Base-by-base conservation (phyloP, 371 early-diverging fungal genomes). In the Chytridiales sp. region DNA sequence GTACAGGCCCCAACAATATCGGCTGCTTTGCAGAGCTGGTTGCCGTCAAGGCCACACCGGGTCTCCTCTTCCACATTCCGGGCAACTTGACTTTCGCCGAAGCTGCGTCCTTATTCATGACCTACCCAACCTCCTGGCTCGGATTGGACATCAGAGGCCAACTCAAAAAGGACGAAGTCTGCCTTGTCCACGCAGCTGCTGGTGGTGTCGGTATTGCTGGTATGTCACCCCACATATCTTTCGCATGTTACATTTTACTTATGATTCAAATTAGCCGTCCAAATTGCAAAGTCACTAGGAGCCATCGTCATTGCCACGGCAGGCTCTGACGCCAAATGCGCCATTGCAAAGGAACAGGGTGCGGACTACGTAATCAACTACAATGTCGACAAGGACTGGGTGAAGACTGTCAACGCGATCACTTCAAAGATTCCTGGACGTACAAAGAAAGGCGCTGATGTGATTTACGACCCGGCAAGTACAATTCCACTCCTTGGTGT, bases 221-320 rank as follows among this genome's bases (percentile, higher is more conserved):
- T 51, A 11, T 35, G 11, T 17, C 38, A 4, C 4, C 6, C 36
- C 8, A 40, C 26, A 27, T 22, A 17, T 6, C 5, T 52, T 13
- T 39, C 26, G n/a, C 46, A n/a, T 13, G 36, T 4, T 36, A 35
- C 9, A 51, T 36, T n/a, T n/a, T n/a, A n/a, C 2, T 42, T 39
- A 29, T 17, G 2, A 48, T 48, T 48, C 31, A 0, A 13, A 48
- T 11, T 46, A 27, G 70, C 64, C 27, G 58, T 66, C 26, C 68
- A 64, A 46, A 67, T 64, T 34, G 66, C 62, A 34, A 66, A 76
- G 62, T 80, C 81, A 4, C 58, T 91, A 15, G 94, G 94, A 15
- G 92, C 92, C 4, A 85, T 74, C 9, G 93, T 93, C 6, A 90
- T 94, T 68, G 93, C 90, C 1, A 91, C 92, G 4, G 90, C 87